These are phyloP conservation scores for Saccharomyces hybrid DNA, from an alignment of 1,139 yeast species.

Conservation along the genomic window DNA sequence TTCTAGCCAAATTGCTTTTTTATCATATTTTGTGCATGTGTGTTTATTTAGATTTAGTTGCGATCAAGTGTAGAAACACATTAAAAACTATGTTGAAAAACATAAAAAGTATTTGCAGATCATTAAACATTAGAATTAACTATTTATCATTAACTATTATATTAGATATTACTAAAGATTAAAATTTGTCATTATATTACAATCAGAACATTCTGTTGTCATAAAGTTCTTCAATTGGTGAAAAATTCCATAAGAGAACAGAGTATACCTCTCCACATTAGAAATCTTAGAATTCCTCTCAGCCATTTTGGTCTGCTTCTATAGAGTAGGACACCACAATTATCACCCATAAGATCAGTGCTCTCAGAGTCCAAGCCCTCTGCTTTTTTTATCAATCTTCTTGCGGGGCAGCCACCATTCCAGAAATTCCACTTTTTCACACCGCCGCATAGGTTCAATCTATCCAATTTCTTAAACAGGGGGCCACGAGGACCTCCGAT, in stretches of 20 bases:
- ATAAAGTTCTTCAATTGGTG: neutral
- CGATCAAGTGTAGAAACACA: neutral
- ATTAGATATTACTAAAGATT: neutral
- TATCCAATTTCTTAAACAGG: slow-evolving; percentile 56
- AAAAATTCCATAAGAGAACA: slow-evolving; percentile 51
- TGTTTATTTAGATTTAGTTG: neutral
- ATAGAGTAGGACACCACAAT: slow-evolving; percentile 46
- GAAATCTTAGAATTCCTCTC: slow-evolving; percentile 36
- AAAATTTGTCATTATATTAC: neutral
- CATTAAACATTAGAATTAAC: neutral
- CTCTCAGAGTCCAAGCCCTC: slow-evolving; percentile 63
- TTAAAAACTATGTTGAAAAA: too few species aligned
- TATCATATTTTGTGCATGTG: neutral
- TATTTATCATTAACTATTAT: neutral
- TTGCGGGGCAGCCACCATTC: slow-evolving; percentile 58
- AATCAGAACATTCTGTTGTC: neutral
- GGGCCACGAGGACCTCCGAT: slow-evolving; percentile 93
- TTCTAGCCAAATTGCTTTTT: neutral
- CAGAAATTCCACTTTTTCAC: slow-evolving; percentile 72
- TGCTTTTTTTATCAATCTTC: slow-evolving; percentile 67
- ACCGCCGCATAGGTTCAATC: slow-evolving; percentile 70
- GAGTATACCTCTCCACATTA: slow-evolving; percentile 63
- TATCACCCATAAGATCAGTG: slow-evolving; percentile 38
- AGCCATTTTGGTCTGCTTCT: slow-evolving; percentile 43
- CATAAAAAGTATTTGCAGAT: neutral